These are phyloP conservation scores for Populus tomentosa DNA, from an alignment of 441 rosid genomes.

Conservation along the genomic window DNA sequence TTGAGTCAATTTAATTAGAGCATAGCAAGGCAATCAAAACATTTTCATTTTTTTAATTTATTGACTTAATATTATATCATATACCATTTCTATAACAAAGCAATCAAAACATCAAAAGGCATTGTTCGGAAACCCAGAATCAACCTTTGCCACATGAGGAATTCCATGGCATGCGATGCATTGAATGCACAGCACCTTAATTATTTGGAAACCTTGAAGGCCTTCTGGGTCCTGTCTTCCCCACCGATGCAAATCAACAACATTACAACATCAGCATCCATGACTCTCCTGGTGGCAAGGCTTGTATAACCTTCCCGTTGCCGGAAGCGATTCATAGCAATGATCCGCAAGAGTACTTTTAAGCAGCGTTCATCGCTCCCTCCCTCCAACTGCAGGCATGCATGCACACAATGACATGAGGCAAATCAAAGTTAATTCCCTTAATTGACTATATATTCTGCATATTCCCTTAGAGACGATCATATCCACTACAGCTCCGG, in stretches of 20 bases:
- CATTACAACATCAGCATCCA: conserved; percentile 62
- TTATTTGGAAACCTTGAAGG: conserved; percentile 56
- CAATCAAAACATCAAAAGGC: too few relatives aligned
- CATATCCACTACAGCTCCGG: conserved; percentile 49
- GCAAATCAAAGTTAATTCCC: conserved; percentile 26
- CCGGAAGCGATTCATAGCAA: conserved; percentile 59
- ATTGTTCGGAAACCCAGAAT: too few relatives aligned
- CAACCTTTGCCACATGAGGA: conserved; percentile 25
- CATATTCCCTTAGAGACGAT: conserved; percentile 38
- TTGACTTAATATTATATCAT: too few relatives aligned
- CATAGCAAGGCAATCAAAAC: too few relatives aligned
- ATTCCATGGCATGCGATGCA: conserved; percentile 55
- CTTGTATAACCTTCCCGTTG: conserved; percentile 63
- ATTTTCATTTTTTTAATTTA: too few relatives aligned
- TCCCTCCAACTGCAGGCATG: conserved; percentile 37
- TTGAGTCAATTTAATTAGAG: too few relatives aligned
- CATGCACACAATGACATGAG: conserved; percentile 38
- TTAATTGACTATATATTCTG: conserved; percentile 42
- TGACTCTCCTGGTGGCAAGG: conserved; percentile 43
- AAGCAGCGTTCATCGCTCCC: conserved; percentile 72
- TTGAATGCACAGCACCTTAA: conserved; percentile 44
- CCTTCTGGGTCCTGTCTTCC: conserved; percentile 78
- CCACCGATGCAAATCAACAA: conserved; percentile 51
- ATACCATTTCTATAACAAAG: too few relatives aligned
- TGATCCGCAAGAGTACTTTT: conserved; percentile 50